These are phyloP conservation scores for Lepidium aucheri DNA, from an alignment of 345 rosid genomes.

Conservation along the genomic window DNA sequence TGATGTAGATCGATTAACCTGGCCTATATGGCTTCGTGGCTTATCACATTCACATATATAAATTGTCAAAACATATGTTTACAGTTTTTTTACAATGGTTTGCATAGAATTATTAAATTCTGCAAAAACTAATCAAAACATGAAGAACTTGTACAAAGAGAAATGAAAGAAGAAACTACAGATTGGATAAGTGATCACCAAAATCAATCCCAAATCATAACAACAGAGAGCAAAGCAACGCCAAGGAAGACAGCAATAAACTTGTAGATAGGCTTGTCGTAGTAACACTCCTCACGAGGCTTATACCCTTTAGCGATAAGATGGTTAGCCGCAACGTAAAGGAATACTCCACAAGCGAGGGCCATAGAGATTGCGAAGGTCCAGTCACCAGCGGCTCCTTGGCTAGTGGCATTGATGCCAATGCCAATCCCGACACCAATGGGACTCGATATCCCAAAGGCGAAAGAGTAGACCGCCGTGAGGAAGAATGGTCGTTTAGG, in stretches of 20 bases:
- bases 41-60: too few relatives aligned
- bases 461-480: slow-evolving; percentile 57
- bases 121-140: neutral
- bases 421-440: slow-evolving; percentile 80
- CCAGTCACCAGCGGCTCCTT: slow-evolving; percentile 65
- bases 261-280: slow-evolving; percentile 61
- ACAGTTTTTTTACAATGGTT: too few relatives aligned
- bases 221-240: slow-evolving; percentile 57
- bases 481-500: slow-evolving; percentile 70
- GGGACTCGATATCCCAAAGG: slow-evolving; percentile 74
- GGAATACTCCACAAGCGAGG: slow-evolving; percentile 77
- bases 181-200: neutral
- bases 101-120: too few relatives aligned
- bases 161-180: too few relatives aligned
- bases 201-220: slow-evolving; percentile 71
- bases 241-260: slow-evolving; percentile 68
- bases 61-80: too few relatives aligned
- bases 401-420: slow-evolving; percentile 67
- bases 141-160: neutral
- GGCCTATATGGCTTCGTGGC: neutral
- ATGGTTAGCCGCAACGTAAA: slow-evolving; percentile 76
- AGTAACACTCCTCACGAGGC: slow-evolving; percentile 41
- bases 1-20: neutral
- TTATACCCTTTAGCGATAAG: slow-evolving; percentile 73
- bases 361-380: slow-evolving; percentile 71